Conservation (phyloP, 352 stramenopile species). For the Pythium vanterpoolii region DNA sequence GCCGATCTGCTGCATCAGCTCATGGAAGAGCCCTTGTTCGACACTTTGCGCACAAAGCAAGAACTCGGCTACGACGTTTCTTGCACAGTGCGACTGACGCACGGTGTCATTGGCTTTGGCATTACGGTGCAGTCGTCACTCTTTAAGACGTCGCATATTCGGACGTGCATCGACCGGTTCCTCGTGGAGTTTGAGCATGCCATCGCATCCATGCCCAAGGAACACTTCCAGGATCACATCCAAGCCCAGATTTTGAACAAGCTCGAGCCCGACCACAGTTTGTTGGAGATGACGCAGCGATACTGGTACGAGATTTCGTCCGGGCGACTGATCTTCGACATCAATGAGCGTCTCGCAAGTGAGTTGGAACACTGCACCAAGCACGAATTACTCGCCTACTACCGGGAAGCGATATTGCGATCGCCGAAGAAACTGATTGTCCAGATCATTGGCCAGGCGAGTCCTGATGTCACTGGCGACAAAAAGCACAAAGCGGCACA, state of each 20-base stretch:
- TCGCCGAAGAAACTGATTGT: constrained; percentile 62
- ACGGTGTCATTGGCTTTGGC: constrained; percentile 80
- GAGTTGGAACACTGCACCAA: constrained; percentile 72
- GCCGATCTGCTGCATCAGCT: constrained; percentile 82
- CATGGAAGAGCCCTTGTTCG: constrained; percentile 89
- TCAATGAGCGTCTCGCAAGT: constrained; percentile 66
- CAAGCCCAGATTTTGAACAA: constrained; percentile 78
- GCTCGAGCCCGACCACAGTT: constrained; percentile 74
- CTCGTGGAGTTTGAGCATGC: constrained; percentile 75
- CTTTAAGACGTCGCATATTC: constrained; percentile 63
- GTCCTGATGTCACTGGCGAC: constrained; percentile 19
- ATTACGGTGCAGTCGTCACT: constrained; percentile 83
- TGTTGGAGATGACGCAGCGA: constrained; percentile 70
- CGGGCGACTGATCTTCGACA: constrained; percentile 64
- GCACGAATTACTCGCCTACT: constrained; percentile 53
- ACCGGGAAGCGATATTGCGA: constrained; percentile 61
- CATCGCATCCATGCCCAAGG: constrained; percentile 60
- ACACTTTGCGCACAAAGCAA: constrained; percentile 85
- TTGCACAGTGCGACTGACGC: constrained; percentile 79
- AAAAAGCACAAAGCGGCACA: constrained; percentile 21
- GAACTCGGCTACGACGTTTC: constrained; percentile 89
- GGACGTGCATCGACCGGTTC: constrained; percentile 63
- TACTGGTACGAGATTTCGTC: constrained; percentile 84
- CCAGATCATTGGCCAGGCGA: constrained; percentile 55
- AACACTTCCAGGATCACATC: constrained; percentile 79